Conservation (phyloP, 495 filamentous ascomycete genomes). For the Chaetomium fimeti region DNA sequence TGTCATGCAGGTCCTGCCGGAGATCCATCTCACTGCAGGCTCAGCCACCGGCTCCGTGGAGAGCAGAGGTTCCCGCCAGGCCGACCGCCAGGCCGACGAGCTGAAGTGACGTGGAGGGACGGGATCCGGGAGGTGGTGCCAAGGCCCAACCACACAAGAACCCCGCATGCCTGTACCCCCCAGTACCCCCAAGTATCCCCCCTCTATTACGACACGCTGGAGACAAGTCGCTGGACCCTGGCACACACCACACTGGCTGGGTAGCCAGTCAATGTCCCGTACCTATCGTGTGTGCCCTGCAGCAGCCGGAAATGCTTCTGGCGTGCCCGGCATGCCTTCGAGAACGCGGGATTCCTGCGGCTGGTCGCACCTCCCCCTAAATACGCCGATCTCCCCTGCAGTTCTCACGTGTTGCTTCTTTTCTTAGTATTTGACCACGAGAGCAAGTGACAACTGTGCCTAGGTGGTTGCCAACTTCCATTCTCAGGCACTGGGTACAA, state of each 20-base stretch:
- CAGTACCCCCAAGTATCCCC: neutral
- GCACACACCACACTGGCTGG: too few relatives aligned
- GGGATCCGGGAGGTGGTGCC: neutral
- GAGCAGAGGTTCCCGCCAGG: neutral
- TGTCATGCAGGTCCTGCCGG: neutral
- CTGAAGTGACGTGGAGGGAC: neutral
- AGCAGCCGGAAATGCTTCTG: conserved; percentile 4
- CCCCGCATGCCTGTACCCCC: conserved; percentile 3
- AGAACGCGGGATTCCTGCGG: neutral
- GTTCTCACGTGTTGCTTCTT: conserved; percentile 5
- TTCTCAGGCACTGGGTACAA: neutral
- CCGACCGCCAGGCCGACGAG: neutral
- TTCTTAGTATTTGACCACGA: conserved; percentile 9
- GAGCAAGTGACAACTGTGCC: neutral
- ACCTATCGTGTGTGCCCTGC: neutral
- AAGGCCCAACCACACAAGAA: conserved; percentile 3
- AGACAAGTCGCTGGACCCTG: too few relatives aligned
- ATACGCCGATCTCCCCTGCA: conserved; percentile 16
- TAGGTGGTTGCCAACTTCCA: neutral
- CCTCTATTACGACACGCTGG: conserved; percentile 13
- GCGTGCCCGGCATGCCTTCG: conserved; percentile 1
- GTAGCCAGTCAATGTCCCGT: neutral
- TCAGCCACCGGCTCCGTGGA: neutral
- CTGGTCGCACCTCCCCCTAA: conserved; percentile 6
- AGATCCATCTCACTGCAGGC: neutral